Percentiles rank a stretch among this genome's conserved stretches.
Conservation (phyloP, 306 rosid genomes). For the Rubus parviflorus region DNA sequence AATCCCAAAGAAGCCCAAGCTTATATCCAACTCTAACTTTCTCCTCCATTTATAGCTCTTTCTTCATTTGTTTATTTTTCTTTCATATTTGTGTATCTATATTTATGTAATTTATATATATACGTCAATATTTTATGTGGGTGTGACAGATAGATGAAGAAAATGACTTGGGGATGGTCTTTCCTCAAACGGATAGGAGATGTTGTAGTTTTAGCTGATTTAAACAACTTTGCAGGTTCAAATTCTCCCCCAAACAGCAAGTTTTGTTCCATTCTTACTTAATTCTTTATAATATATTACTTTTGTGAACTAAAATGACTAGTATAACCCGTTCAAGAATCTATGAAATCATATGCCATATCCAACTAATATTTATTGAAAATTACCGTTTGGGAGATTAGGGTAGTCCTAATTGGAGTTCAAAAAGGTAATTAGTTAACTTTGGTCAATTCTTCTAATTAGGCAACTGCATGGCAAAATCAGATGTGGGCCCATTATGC, state of each 20-base stretch:
- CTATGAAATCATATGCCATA: neutral
- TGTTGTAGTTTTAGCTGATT: slow-evolving; percentile 45
- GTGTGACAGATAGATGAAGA: slow-evolving; percentile 20
- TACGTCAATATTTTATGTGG: neutral
- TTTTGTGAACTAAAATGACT: neutral
- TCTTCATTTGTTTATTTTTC: slow-evolving; percentile 41
- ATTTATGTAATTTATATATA: too few species aligned
- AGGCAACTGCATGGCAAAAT: too few species aligned
- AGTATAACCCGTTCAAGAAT: slow-evolving; percentile 32
- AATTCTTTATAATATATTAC: neutral
- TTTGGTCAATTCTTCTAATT: too few species aligned
- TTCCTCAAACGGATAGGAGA: slow-evolving; percentile 43
- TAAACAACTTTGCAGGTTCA: slow-evolving; percentile 52
- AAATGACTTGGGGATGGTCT: slow-evolving; percentile 29
- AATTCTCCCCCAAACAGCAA: slow-evolving; percentile 50
- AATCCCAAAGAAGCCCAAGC: slow-evolving; percentile 61
- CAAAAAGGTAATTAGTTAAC: neutral
- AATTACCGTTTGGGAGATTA: slow-evolving; percentile 18
- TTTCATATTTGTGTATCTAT: slow-evolving; percentile 9
- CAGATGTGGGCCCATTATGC: too few species aligned
- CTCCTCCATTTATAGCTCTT: slow-evolving; percentile 54
- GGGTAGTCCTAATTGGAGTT: slow-evolving; percentile 12
- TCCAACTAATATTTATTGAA: neutral
- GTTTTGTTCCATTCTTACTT: slow-evolving; percentile 15
- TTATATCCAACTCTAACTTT: slow-evolving; percentile 35